Evolutionary conservation across 371 early-diverging fungal genomes (phyloP), one percentile per base, ranked within the genome.

Genomic region (Neoconidiobolus thromboides): DNA sequence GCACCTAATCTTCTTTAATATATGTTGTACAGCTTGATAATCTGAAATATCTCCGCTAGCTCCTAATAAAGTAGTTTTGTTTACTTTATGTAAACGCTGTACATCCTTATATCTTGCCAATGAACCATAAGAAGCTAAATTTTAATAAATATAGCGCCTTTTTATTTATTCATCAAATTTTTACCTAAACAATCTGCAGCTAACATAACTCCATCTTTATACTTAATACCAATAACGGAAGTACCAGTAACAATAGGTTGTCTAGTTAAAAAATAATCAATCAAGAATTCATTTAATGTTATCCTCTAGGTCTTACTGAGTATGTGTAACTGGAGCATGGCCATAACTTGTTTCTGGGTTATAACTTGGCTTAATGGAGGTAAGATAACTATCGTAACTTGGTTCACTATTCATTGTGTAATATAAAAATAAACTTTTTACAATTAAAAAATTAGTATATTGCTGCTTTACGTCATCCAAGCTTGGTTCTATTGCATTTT

Each of bases 181-280:
- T 43, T 71, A 87, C 88, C 90, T 49, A 95, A 77, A 69, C 85
- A 89, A 71, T 99, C 98, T 9, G 96, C 90, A 7, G 95, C 92
- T 76, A 96, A 81, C 86, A 99, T 93, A 55, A 99, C 78, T 61
- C 99, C 98, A 65, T 93, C 94, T 71, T 89, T 95, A 79, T 87
- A 98, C 71, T 88, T 89, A 71, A 99, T 73, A 48, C 86, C 98
- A 51, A 97, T 69, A 46, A 96, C 87, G 40, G 96, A 95, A n/a
- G 94, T 93, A 67, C 96, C 96, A 12, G 94, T 95, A 2, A 97
- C 91, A 56, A 93, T 77, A 43, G 98, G 98, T 63, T 75, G 73
- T 68, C 89, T 86, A 73, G 15, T 36, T 0, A 36, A 9, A 44
- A 9, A 61, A n/a, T 48, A 53, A 48, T 14, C 26, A 44, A 15